Evolutionary conservation across 2,329 filamentous ascomycete genomes (phyloP).

Genomic region (Leptographium flavum): DNA sequence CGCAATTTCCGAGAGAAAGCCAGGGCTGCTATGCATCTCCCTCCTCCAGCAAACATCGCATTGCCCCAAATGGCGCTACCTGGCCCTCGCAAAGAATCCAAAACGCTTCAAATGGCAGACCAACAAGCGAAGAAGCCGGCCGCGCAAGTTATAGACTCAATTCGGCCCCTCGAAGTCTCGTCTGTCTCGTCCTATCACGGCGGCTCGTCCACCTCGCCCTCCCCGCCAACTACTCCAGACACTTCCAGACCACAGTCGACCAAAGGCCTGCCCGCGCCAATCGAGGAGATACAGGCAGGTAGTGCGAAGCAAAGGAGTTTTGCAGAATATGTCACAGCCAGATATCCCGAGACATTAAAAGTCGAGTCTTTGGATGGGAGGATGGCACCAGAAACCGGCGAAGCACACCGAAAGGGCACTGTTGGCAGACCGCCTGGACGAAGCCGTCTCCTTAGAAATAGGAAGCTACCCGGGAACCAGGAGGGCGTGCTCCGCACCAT

Average conservation of each 20-base stretch:
- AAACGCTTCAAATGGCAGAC: too few relatives aligned
- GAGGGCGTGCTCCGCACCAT: too few relatives aligned
- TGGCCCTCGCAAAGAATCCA: not conserved
- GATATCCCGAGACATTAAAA: not conserved
- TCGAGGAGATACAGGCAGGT: conserved; percentile 9
- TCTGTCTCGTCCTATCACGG: conserved; percentile 28
- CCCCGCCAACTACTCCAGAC: conserved; percentile 24
- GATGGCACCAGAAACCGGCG: too few relatives aligned
- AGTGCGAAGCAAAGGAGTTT: not conserved
- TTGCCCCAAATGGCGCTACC: too few relatives aligned
- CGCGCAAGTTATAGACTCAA: too few relatives aligned
- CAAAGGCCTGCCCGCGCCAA: conserved; percentile 17
- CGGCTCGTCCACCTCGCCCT: conserved; percentile 20
- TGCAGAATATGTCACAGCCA: not conserved
- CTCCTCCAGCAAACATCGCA: too few relatives aligned
- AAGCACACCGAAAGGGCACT: too few relatives aligned
- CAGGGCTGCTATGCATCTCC: conserved; percentile 5
- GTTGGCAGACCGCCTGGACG: too few relatives aligned
- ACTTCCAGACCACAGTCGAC: conserved; percentile 28
- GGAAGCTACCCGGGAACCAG: too few relatives aligned
- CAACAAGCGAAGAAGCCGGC: not conserved
- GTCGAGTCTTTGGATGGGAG: too few relatives aligned
- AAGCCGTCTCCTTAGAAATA: too few relatives aligned
- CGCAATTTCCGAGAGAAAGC: conserved; percentile 10
- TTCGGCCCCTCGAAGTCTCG: conserved; percentile 18